These are phyloP conservation scores for Botrytis medusae DNA, from an alignment of 2,329 filamentous ascomycete genomes.

Conservation along the genomic window DNA sequence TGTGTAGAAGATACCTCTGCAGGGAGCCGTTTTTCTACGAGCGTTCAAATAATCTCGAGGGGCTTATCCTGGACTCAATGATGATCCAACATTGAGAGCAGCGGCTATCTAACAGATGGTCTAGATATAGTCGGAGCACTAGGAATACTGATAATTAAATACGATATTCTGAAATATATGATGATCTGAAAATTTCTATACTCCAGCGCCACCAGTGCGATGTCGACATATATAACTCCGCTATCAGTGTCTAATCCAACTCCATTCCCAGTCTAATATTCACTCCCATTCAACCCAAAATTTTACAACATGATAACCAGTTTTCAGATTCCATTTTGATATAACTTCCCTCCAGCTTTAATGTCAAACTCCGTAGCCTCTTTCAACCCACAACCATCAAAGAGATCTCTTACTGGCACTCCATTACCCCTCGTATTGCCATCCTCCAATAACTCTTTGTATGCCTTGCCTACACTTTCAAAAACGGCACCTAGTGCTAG, in stretches of 20 bases:
- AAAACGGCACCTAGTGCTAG: neutral
- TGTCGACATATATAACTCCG: neutral
- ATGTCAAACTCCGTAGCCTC: neutral
- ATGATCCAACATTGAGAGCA: neutral
- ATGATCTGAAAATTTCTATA: neutral
- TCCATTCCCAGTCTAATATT: too few relatives aligned
- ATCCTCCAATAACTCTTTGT: neutral
- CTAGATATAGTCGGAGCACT: fast-evolving
- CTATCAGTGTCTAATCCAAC: neutral
- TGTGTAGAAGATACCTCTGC: neutral
- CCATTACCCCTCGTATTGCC: neutral
- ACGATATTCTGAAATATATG: neutral
- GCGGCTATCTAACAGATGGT: neutral
- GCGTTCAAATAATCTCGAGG: neutral
- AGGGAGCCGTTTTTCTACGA: fast-evolving
- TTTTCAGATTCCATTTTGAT: neutral
- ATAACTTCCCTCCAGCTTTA: neutral
- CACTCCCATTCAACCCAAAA: neutral
- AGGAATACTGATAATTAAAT: neutral
- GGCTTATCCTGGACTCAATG: neutral
- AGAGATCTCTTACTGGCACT: neutral
- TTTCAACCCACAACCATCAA: conserved; percentile 15
- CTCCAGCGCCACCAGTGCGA: neutral
- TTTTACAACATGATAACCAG: neutral
- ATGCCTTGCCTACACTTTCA: neutral